A percentile compares a stretch with the other conserved stretches of the same genome.
Evolutionary conservation across 768 basidiomycete genomes (phyloP).

Genomic region (Gloeophyllum trabeum): DNA sequence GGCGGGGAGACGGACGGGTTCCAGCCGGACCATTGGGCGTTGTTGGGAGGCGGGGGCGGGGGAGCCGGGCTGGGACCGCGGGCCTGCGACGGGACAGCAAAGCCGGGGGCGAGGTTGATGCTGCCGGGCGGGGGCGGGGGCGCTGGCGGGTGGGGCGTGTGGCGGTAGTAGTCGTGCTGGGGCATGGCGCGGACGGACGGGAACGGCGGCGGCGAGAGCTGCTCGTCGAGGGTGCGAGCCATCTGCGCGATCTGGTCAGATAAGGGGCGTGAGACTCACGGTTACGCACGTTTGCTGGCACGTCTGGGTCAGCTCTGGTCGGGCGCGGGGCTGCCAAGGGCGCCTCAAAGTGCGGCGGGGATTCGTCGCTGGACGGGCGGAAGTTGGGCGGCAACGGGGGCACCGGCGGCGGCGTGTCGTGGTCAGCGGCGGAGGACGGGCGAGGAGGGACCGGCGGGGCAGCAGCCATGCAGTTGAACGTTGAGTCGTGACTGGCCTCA

Average conservation of each 20-base stretch:
- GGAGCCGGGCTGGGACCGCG: slow-evolving; percentile 8
- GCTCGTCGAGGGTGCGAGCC: slow-evolving; percentile 49
- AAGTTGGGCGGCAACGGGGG: slow-evolving; percentile 38
- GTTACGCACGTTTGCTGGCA: slow-evolving; percentile 51
- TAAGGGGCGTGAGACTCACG: slow-evolving; percentile 6
- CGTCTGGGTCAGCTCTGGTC: slow-evolving; percentile 44
- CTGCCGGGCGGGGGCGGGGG: slow-evolving; percentile 14
- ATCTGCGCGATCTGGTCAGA: slow-evolving; percentile 31
- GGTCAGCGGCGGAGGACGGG: neutral
- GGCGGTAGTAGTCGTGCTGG: slow-evolving; percentile 9
- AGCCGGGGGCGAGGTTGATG: slow-evolving; percentile 10
- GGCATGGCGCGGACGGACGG: slow-evolving; percentile 12
- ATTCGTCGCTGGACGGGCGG: slow-evolving; percentile 12
- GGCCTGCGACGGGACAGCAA: slow-evolving; percentile 5
- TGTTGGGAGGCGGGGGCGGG: slow-evolving; percentile 10
- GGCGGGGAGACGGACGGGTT: slow-evolving; percentile 6
- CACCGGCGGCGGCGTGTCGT: slow-evolving; percentile 32
- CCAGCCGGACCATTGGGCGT: slow-evolving; percentile 12
- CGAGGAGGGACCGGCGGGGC: neutral
- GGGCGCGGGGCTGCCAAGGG: slow-evolving; percentile 58
- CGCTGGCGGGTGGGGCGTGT: slow-evolving; percentile 12
- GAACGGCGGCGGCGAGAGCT: slow-evolving; percentile 14
- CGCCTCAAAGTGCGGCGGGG: slow-evolving; percentile 39
- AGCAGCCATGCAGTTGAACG: neutral
- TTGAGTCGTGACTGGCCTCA: too few relatives aligned